Evolutionary conservation across 2,329 filamentous ascomycete genomes (phyloP).

Genomic region (Aspergillus sp.): DNA sequence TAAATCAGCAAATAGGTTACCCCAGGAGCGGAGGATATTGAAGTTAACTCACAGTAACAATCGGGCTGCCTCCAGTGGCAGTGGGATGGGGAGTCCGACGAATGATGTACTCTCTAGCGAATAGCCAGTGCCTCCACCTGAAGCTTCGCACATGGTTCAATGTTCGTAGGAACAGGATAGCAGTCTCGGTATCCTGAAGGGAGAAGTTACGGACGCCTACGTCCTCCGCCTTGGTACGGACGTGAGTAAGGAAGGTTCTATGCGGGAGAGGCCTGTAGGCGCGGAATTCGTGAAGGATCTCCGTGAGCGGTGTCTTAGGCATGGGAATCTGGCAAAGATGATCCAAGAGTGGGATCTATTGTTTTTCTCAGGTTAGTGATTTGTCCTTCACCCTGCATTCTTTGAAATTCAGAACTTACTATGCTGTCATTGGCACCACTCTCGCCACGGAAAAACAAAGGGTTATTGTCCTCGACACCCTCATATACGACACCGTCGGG

Average conservation of each 20-base stretch:
- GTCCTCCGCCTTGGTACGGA: constrained; percentile 56
- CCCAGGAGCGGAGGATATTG: background rate
- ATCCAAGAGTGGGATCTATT: constrained; percentile 76
- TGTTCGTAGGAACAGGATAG: constrained; percentile 45
- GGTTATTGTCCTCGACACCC: constrained; percentile 69
- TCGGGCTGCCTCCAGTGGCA: constrained; percentile 50
- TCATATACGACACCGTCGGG: constrained; percentile 88
- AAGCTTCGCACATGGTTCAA: constrained; percentile 51
- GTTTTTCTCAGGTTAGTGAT: background rate
- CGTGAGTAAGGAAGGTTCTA: constrained; percentile 76
- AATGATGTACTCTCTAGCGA: constrained; percentile 51
- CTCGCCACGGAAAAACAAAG: constrained; percentile 83
- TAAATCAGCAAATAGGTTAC: background rate
- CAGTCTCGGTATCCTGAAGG: constrained; percentile 39
- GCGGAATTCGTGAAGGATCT: constrained; percentile 85
- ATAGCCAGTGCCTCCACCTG: constrained; percentile 52
- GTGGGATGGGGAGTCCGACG: constrained; percentile 47
- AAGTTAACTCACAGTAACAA: constrained; percentile 42
- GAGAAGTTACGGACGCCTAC: constrained; percentile 41
- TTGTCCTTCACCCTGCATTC: background rate
- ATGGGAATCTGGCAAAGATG: constrained; percentile 83
- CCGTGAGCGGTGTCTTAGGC: constrained; percentile 84
- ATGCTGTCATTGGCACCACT: constrained; percentile 94
- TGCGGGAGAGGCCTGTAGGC: constrained; percentile 88
- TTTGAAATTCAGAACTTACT: constrained; percentile 42